Evolutionary conservation across 371 early-diverging fungal species (phyloP), one percentile per base, ranked within the genome.

Genomic region (Mortierella sp.): DNA sequence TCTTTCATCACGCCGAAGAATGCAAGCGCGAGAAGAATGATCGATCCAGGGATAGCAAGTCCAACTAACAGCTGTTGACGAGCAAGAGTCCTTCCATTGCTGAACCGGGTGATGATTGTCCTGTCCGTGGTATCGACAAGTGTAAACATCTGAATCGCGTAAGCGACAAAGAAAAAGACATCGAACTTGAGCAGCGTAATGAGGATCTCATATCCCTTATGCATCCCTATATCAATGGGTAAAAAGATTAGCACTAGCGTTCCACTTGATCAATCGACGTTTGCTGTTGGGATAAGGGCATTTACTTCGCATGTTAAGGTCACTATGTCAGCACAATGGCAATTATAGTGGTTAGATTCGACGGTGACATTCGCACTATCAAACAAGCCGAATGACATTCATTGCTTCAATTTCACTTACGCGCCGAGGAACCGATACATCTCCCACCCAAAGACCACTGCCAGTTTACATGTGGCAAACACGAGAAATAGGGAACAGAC

Each of bases 151-250:
- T 76, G 77, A 16, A 62, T 50, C 13, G 77, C 77, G 40, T 61
- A 69, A 0, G 69, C 69, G 16, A 69, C 58, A 55, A 76, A 76
- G 55, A 76, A 76, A 58, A 76, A 76, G 25, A 76, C 65, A 43
- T 69, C 77, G 29, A 76, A 67, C 48, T 76, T 76, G 31, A 76
- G 46, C 0, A 76, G 44, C 2, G 77, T 76, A 21, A 76, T 68
- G 39, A 76, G 65, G 24, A 76, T 65, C 47, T 76, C 77, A 27
- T 76, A 76, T 29, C 54, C 69, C 58, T 76, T 76, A 65, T 68
- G 69, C 76, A 74, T 74, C 22, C 39, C 68, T 68, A 63, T n/a
- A 17, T 0, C 13, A 24, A 40, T 9, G 14, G 19, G 8, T 14
- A 6, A 5, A 37, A 40, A 24, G 19, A 40, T 21, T 8, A 24